phyloP scores from a whole-genome alignment of 2,329 filamentous ascomycete genomes.

The Colletotrichum sp. region DNA sequence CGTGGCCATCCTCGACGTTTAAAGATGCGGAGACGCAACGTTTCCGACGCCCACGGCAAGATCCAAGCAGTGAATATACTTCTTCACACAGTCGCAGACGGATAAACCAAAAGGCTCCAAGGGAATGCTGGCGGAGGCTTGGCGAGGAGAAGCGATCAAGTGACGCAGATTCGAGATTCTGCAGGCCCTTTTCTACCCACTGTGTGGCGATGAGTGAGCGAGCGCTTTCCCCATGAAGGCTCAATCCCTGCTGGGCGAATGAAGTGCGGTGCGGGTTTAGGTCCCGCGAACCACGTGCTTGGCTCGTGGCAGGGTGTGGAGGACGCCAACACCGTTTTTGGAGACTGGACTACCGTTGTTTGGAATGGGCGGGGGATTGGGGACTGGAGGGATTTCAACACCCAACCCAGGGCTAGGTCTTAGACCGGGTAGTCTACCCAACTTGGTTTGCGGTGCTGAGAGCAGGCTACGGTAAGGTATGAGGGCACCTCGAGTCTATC shows the following conservation, averaged over 20 bases:
- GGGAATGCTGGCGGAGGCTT: background rate
- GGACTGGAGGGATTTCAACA: background rate
- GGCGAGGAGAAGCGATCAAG: background rate
- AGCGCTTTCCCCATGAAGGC: background rate
- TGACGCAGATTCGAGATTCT: background rate
- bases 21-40: background rate
- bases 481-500: background rate
- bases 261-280: accelerated
- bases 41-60: background rate
- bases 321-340: background rate
- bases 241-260: background rate
- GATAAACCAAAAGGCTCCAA: background rate
- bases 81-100: background rate
- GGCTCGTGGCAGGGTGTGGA: background rate
- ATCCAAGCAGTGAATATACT: background rate
- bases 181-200: no score
- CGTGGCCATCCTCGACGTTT: background rate
- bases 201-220: background rate
- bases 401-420: background rate
- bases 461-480: background rate
- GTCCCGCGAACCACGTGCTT: background rate
- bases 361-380: background rate
- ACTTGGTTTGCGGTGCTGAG: background rate
- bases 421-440: background rate
- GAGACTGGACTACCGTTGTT: background rate